Evolutionary conservation across 768 basidiomycete genomes (phyloP), one percentile per base, ranked within the genome.

Genomic region (Mycena indigotica): DNA sequence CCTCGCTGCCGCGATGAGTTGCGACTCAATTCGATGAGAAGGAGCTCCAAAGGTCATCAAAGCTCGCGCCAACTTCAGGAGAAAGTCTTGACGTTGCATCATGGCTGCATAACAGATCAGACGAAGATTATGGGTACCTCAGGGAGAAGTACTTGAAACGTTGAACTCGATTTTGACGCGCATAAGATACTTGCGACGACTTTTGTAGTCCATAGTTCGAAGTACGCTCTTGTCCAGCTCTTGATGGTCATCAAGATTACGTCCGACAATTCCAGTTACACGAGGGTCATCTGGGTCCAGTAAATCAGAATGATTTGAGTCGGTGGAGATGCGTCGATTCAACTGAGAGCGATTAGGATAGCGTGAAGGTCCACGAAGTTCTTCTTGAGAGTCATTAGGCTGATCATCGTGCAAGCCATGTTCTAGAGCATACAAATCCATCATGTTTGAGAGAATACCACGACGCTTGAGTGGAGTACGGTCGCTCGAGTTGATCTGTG

Each of bases 41-140:
- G 94, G 93, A 17, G 94, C 92, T 4, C 94, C 93, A 67, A 91
- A 95, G 13, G 86, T 86, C 91, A 98, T 95, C 38, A 97, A 78
- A 17, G 91, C 86, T 58, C 87, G 83, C 16, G 93, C 92, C 25
- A 97, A 82, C 68, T 86, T 92, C 69, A 94, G 81, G 29, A 97
- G 73, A 73, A 96, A 98, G 54, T 85, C 84, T 62, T 95, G 93
- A 55, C 95, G 82, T 58, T 88, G 83, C 41, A 89, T 73, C 69
- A 94, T 85, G 15, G 91, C 94, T 87, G 72, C 23, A 54, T 16
- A 50, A 13, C 17, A 56, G 30, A 65, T 23, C 41, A n/a, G 28
- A 13, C n/a, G n/a, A n/a, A n/a, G n/a, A n/a, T n/a, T n/a, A n/a
- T n/a, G n/a, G n/a, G n/a, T n/a, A n/a, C n/a, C n/a, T n/a, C n/a